Evolutionary conservation across 1,284 basidiomycete species (phyloP), one percentile per base, ranked within the genome.

Genomic region (Cerrena zonata): DNA sequence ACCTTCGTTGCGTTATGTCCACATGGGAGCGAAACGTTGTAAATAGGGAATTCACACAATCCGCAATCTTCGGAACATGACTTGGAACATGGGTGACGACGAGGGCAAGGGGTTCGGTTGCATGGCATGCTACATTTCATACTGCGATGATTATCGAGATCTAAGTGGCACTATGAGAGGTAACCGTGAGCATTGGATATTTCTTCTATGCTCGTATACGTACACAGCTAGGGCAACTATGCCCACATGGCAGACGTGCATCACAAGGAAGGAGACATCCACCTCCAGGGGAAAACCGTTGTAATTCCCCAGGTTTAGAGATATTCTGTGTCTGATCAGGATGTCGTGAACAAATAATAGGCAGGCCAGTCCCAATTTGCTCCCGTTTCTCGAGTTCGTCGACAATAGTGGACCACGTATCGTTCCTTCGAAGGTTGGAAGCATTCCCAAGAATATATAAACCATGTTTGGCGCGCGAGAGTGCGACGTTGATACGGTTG

Each of bases 401-500:
- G 2, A 86, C 62, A 18, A 89, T 69, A 0, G 63, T 67, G 0
- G 60, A 59, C 88, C 87, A 89, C 69, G 83, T 84, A 4, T 56
- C 41, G 50, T 82, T 57, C 63, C 68, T 25, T 64, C 62, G 66
- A 25, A 82, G 60, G 53, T 82, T 72, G 0, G 67, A 60, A 0
- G 80, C 75, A 52, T 89, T 86, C 22, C 86, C 87, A 2, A 89
- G 68, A 24, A 89, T 79, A 56, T 74, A 87, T 4, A 89, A 67
- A 2, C 86, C 86, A 52, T 89, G 76, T 48, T 79, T 75, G 3
- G 86, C 86, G 22, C 85, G 73, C n/a, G 86, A 88, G 13, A 89
- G 61, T 0, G 86, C 84, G 23, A 57, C 53, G 21, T 57, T 57
- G 46, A 57, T 53, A 7, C 52, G 45, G 22, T 56, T 56, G 13